phyloP scores from a whole-genome alignment of 805 yeast genomes.

The Monosporozyma aquatica region DNA sequence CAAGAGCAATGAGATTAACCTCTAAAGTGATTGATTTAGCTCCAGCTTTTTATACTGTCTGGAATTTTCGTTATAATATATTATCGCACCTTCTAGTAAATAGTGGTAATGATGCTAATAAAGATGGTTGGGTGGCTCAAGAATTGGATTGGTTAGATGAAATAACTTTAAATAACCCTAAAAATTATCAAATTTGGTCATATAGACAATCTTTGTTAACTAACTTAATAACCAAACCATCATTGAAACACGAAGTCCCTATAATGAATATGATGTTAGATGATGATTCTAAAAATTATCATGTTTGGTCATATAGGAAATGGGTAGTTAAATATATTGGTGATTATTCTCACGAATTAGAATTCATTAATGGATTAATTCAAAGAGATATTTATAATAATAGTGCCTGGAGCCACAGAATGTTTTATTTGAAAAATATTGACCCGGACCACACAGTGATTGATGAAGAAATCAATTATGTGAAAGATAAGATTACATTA shows the following conservation, averaged over 20 bases:
- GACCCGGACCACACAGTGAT: slow-evolving; percentile 11
- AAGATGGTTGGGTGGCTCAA: slow-evolving; percentile 20
- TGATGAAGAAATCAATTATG: slow-evolving; percentile 45
- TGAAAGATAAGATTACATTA: slow-evolving; percentile 37
- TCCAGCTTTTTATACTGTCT: slow-evolving; percentile 87
- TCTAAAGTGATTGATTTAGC: slow-evolving; percentile 51
- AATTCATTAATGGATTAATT: slow-evolving; percentile 41
- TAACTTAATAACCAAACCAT: slow-evolving; percentile 27
- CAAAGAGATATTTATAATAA: slow-evolving; percentile 70
- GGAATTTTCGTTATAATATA: slow-evolving; percentile 63
- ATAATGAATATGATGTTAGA: slow-evolving; percentile 58
- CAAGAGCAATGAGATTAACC: slow-evolving; percentile 63
- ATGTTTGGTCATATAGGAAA: slow-evolving; percentile 88
- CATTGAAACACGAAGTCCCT: slow-evolving; percentile 48
- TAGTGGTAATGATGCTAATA: slow-evolving; percentile 6
- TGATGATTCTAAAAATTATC: slow-evolving; percentile 84
- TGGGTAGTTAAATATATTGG: slow-evolving; percentile 63
- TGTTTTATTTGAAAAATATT: slow-evolving; percentile 39
- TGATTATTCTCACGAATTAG: slow-evolving; percentile 43
- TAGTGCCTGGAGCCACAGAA: slow-evolving; percentile 89
- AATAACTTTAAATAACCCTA: slow-evolving; percentile 66
- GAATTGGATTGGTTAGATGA: slow-evolving; percentile 78
- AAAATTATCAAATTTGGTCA: slow-evolving; percentile 97
- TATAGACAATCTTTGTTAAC: slow-evolving; percentile 61
- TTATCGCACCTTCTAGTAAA: slow-evolving; percentile 33